These are phyloP conservation scores for Leccinum uliginosum DNA, from an alignment of 768 basidiomycete species.

Conservation along the genomic window DNA sequence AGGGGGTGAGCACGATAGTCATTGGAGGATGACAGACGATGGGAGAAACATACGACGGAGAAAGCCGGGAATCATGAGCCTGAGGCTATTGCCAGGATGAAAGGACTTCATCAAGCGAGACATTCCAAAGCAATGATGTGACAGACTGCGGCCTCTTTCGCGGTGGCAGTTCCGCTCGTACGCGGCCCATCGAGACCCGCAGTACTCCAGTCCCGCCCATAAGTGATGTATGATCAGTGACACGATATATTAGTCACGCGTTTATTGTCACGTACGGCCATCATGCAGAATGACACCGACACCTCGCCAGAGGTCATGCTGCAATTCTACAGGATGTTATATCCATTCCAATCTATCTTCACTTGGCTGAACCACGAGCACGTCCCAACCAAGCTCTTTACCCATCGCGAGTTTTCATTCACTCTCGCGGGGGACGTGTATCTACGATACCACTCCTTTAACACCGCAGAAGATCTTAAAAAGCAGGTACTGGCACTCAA, in stretches of 20 bases:
- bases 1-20: slow-evolving; percentile 66
- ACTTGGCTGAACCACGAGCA: slow-evolving; percentile 94
- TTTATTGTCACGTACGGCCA: slow-evolving; percentile 11
- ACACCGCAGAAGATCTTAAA: slow-evolving; percentile 82
- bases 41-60: slow-evolving; percentile 1
- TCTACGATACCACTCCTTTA: slow-evolving; percentile 92
- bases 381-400: slow-evolving; percentile 73
- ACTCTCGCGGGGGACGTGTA: slow-evolving; percentile 90
- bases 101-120: neutral
- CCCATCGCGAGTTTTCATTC: slow-evolving; percentile 94
- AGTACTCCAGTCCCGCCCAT: too few species aligned
- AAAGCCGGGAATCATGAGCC: slow-evolving; percentile 6
- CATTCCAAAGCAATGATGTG: neutral
- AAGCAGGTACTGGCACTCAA: slow-evolving; percentile 80
- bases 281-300: slow-evolving; percentile 18
- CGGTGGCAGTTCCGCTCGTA: neutral
- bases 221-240: slow-evolving; percentile 15
- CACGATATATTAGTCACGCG: slow-evolving; percentile 13
- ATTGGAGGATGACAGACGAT: slow-evolving; percentile 25
- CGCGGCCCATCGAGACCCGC: too few species aligned
- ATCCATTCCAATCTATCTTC: slow-evolving; percentile 93
- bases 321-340: slow-evolving; percentile 83
- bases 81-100: neutral
- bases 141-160: neutral
- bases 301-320: slow-evolving; percentile 62